Evolutionary conservation across 2,329 filamentous ascomycete species (phyloP), one percentile per base, ranked within the genome.

Genomic region (Paracoccidioides brasiliensis): DNA sequence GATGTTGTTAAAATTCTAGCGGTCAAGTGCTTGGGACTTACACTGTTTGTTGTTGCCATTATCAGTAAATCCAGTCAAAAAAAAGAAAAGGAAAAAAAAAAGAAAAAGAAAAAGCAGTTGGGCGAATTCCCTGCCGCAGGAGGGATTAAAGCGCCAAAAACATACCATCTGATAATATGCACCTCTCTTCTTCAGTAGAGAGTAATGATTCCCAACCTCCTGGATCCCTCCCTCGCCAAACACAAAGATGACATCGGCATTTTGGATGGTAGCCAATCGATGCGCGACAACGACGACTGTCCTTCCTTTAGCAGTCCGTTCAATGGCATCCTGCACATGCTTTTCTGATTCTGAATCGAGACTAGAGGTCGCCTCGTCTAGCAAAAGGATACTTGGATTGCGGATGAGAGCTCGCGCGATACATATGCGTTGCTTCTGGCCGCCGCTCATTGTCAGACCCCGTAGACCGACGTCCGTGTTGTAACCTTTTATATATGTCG

Each of bases 231-330:
- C 81, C 58, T 83, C 78, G 9, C 85, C 85, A 50, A 93, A 80
- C 0, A 91, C 86, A 62, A 87, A 88, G 44, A 90, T 90, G n/a
- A 83, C 73, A 66, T 91, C 83, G 1, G 86, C 85, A 61, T 90
- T 85, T 67, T 87, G 86, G 22, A 90, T 82, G 10, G 85, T 91
- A 0, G 84, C 84, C 51, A 91, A 74, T 12, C 87, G 76, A 67
- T 91, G 88, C 1, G 88, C 88, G 9, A 93, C 86, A 2, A 86
- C 85, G 3, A 93, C 75, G 58, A 86, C 87, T 1, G 88, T 81
- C 54, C 64, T 83, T 6, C 79, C 79, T 59, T 76, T 75, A 3
- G 76, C 77, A 0, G 81, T 82, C 44, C 75, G 75, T 72, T 88
- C 83, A 64, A 90, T 81, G 0, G 85, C 85, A 0, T 73, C 74